Base-by-base conservation (phyloP, 208 protist genomes). In the Phytomonas sp. region DNA sequence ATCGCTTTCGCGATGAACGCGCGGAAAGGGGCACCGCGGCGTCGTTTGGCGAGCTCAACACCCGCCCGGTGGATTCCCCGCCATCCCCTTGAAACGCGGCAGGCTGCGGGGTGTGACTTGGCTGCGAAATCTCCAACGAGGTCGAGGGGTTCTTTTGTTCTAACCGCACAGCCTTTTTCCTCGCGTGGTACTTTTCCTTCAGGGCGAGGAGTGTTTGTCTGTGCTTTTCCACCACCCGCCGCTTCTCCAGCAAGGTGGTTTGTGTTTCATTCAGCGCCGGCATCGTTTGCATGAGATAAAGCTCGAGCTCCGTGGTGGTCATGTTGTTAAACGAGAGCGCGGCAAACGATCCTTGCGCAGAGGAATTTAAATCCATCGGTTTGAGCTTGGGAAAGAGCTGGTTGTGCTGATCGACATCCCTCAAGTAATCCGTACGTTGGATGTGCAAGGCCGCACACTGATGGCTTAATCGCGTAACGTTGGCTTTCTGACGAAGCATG, bases 261-360 rank as follows among this genome's bases (percentile, higher is more conserved):
- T 91, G 85, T 62, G 83, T 70, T 34, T 66, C 53, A 29, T 78
- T 72, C 4, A 92, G 73, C 53, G 61, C 66, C 4, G 82, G 81
- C 4, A 87, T 83, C 4, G 75, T 79, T 62, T 88, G 79, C 37
- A 77, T 71, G 56, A 91, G 79, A 68, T 91, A 95, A 63, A 89
- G 67, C 74, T 89, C 82, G 13, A 95, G 72, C 73, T 95, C 89
- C 30, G 85, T 88, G 28, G 78, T 72, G 17, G 75, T 85, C 88
- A 93, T 91, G 9, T 72, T 56, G 26, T 84, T 79, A 13, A 86
- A 66, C 6, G 77, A 29, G 31, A 78, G 61, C 34, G 73, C 29
- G 65, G 60, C 28, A 70, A 59, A 13, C 31, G 30, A 46, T n/a
- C 32, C 30, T 0, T 63, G 23, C 30, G 37, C 43, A 0, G 29